A percentile compares a stretch with the other conserved stretches of the same genome.
phyloP scores from a whole-genome alignment of 768 basidiomycete genomes.

The Pleurotus platypus region DNA sequence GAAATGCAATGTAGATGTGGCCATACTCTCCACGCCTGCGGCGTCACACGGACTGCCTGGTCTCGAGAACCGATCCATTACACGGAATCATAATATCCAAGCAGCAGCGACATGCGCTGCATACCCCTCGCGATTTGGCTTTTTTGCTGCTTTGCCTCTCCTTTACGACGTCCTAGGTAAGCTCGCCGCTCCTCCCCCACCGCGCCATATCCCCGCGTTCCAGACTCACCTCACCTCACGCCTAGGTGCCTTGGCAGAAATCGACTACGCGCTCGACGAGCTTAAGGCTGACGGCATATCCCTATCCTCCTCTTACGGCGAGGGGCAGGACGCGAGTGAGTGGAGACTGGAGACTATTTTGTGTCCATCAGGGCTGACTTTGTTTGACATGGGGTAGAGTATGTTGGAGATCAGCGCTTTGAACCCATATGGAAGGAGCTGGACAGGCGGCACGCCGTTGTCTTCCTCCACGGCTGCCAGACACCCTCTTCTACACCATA shows the following conservation, averaged over 20 bases:
- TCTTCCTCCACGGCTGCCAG: conserved; percentile 74
- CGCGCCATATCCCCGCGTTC: not conserved
- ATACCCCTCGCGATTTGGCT: conserved; percentile 60
- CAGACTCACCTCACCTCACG: not conserved
- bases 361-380: conserved; percentile 2
- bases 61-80: conserved; percentile 33
- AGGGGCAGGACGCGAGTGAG: conserved; percentile 48
- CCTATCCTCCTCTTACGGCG: conserved; percentile 65
- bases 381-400: conserved; percentile 37
- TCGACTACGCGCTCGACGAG: conserved; percentile 56
- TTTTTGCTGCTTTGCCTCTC: conserved; percentile 65
- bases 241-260: conserved; percentile 57
- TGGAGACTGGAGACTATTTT: conserved; percentile 11
- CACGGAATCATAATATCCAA: conserved; percentile 44
- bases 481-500: conserved; percentile 59
- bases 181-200: not conserved
- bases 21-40: conserved; percentile 68
- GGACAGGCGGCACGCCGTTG: conserved; percentile 50
- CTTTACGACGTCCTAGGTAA: conserved; percentile 60
- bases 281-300: conserved; percentile 64
- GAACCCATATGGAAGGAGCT: conserved; percentile 72
- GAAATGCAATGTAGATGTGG: conserved; percentile 46
- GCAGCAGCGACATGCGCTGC: conserved; percentile 43
- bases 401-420: conserved; percentile 62
- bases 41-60: conserved; percentile 35